Percentiles rank a stretch among this genome's conserved stretches.
phyloP scores from a whole-genome alignment of 1,284 basidiomycete species.

The Hymenochaete sp. region DNA sequence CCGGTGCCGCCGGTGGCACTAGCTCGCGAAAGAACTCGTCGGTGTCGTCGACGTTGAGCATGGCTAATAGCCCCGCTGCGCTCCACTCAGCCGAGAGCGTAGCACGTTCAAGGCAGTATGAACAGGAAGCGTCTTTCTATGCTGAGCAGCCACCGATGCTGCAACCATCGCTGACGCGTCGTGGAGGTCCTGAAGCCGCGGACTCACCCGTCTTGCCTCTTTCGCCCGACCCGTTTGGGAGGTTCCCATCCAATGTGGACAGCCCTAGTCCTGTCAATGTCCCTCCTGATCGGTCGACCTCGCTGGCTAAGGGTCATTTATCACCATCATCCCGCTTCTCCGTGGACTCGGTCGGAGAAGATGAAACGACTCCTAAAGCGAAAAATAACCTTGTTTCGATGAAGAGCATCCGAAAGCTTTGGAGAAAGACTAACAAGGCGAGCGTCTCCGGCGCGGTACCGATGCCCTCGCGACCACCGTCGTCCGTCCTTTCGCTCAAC shows the following conservation, averaged over 20 bases:
- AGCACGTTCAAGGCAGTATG: constrained; percentile 43
- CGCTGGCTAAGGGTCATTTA: constrained; percentile 5
- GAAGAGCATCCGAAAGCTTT: constrained; percentile 61
- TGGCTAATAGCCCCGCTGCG: constrained; percentile 19
- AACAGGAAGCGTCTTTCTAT: constrained; percentile 39
- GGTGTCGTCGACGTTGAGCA: constrained; percentile 28
- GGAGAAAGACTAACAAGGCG: constrained; percentile 58
- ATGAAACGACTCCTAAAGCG: constrained; percentile 26
- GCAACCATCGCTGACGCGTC: constrained; percentile 24
- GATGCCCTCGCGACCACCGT: constrained; percentile 20
- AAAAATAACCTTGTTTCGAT: constrained; percentile 30
- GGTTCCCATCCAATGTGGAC: constrained; percentile 43
- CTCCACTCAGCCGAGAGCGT: constrained; percentile 38
- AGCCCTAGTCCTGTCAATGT: not conserved
- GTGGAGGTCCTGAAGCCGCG: constrained; percentile 20
- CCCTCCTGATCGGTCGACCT: constrained; percentile 12
- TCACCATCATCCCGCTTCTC: constrained; percentile 60
- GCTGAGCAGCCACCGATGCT: constrained; percentile 27
- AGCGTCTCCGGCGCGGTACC: constrained; percentile 18
- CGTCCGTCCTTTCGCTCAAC: constrained; percentile 12
- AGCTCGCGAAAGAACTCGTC: constrained; percentile 14
- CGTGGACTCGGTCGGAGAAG: constrained; percentile 50
- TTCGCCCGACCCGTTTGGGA: constrained; percentile 70
- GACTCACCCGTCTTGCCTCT: constrained; percentile 53
- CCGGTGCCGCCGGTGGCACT: not conserved